phyloP scores from a whole-genome alignment of 169 alveolate genomes.

The Cryptosporidium parvum region DNA sequence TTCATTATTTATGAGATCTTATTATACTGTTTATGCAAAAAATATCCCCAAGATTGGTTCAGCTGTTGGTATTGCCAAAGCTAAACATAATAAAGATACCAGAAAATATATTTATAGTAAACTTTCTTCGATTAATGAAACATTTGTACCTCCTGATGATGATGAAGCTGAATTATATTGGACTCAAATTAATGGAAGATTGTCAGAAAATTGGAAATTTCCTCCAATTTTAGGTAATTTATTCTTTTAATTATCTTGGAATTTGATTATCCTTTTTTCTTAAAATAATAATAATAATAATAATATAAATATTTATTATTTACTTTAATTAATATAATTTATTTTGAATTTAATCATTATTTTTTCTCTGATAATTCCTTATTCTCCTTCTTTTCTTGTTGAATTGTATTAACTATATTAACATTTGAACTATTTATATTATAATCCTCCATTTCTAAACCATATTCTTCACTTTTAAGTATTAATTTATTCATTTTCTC shows the following conservation, averaged over 20 bases:
- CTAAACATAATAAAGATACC: slow-evolving; percentile 46
- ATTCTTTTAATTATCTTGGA: not conserved
- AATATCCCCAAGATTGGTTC: slow-evolving; percentile 69
- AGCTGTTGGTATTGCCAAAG: slow-evolving; percentile 69
- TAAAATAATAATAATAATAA: too few species aligned
- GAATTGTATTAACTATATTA: not conserved
- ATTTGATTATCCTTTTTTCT: not conserved
- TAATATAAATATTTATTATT: not conserved
- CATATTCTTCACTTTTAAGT: not conserved
- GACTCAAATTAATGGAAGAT: slow-evolving; percentile 49
- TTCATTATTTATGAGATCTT: slow-evolving; percentile 87
- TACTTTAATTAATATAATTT: not conserved
- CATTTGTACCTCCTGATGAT: slow-evolving; percentile 65
- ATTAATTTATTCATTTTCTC: not conserved
- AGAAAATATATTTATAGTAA: slow-evolving; percentile 43
- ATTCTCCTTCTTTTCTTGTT: not conserved
- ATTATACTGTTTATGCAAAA: slow-evolving; percentile 82
- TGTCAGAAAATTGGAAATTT: slow-evolving; percentile 44
- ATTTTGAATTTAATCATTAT: too few species aligned
- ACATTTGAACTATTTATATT: not conserved
- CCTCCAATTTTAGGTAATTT: slow-evolving; percentile 4
- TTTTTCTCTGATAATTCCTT: not conserved
- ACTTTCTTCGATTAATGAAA: slow-evolving; percentile 7
- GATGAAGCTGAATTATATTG: slow-evolving; percentile 63
- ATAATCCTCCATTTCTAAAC: not conserved